Evolutionary conservation across 2,329 filamentous ascomycete species (phyloP), one percentile per base, ranked within the genome.

Genomic region (Cladophialophora carrionii): DNA sequence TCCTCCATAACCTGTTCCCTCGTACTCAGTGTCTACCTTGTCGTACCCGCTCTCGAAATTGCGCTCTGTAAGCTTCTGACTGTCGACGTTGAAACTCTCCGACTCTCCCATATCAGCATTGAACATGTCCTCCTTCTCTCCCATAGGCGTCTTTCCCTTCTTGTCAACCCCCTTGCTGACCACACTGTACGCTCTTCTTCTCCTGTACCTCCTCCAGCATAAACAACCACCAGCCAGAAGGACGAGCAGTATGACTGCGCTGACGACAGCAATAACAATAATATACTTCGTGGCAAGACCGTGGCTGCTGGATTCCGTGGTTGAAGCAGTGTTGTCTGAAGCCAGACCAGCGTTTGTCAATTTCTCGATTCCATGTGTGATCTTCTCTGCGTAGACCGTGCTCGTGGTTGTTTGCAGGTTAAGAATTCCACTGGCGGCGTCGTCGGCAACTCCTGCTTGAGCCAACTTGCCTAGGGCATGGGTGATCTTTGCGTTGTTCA

Each of bases 21-120:
- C 65, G 54, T 67, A 67, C 6, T 55, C 65, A 17, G 65, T 67
- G 24, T 67, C 62, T 9, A 67, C 65, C 32, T 65, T 65, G 55
- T 67, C 65, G 43, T 67, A 67, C 17, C 62, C 65, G 32, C 58
- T 67, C 62, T 67, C 65, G 34, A 67, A 67, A 34, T 65, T 67
- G 17, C 65, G 62, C 29, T 65, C 65, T 14, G 51, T 62, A 43
- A 67, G 54, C 48, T 60, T 67, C 20, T 58, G 59, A 10, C 62
- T 58, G 6, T 63, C 58, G 22, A 54, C 43, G 20, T 62, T 60
- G 55, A 67, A 64, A 29, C 55, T 62, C 34, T 64, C 62, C 10
- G 62, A 49, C 37, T 67, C 65, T 43, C 41, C 56, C 62, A 65
- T 62, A 32, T 67, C 65, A 48, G 65, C 62, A 49, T 67, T 67